A percentile compares a stretch with the other conserved stretches of the same genome.
phyloP scores from a whole-genome alignment of 495 filamentous ascomycete species.

The Choiromyces venosus region DNA sequence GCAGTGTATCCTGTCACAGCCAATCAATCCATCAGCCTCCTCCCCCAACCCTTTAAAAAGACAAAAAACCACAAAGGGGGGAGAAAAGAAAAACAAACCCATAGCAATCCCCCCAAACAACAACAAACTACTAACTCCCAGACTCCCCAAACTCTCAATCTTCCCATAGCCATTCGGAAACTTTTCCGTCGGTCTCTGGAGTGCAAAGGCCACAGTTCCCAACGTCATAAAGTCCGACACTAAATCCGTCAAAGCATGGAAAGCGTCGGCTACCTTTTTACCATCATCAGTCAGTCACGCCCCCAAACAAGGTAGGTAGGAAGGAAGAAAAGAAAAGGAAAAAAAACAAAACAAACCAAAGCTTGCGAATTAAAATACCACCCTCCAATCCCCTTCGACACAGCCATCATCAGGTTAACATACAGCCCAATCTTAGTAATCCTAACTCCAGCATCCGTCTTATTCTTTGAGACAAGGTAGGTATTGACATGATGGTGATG shows the following conservation, averaged over 20 bases:
- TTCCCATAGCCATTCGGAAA: constrained; percentile 94
- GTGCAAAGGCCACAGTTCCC: constrained; percentile 83
- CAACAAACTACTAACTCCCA: constrained; percentile 86
- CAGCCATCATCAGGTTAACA: constrained; percentile 89
- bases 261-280: constrained; percentile 68
- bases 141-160: constrained; percentile 86
- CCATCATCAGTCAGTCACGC: not conserved
- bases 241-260: constrained; percentile 89
- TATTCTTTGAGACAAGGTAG: constrained; percentile 81
- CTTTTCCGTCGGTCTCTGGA: constrained; percentile 69
- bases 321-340: no score
- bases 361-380: constrained; percentile 91
- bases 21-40: not conserved
- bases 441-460: constrained; percentile 85
- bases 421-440: constrained; percentile 90
- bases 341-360: constrained; percentile 59
- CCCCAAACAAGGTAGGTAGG: not conserved
- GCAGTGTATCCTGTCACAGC: constrained; percentile 33
- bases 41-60: constrained; percentile 7
- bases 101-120: constrained; percentile 84
- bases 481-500: constrained; percentile 79
- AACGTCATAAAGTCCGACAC: constrained; percentile 91
- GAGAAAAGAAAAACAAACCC: constrained; percentile 41
- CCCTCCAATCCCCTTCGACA: constrained; percentile 85
- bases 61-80: constrained; percentile 3